Evolutionary conservation across 1,284 basidiomycete genomes (phyloP).

Genomic region (Phylloboletellus chloephorus): DNA sequence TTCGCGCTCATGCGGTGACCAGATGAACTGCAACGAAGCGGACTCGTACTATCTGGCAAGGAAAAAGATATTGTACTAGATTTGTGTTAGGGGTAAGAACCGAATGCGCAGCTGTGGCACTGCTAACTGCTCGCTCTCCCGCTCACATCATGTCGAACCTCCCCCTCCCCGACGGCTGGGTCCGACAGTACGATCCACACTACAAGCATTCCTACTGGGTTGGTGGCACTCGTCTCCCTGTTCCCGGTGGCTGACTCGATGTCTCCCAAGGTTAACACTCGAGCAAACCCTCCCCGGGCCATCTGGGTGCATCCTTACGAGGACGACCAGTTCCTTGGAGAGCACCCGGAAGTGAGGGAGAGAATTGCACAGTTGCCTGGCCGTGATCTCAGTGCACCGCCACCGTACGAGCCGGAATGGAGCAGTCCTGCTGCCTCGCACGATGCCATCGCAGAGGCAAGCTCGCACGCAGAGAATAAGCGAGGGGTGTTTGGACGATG

Average conservation of each 20-base stretch:
- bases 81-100: too few species aligned
- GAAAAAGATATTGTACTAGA: too few species aligned
- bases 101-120: too few species aligned
- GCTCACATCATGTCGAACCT: conserved; percentile 24
- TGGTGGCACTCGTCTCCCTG: conserved; percentile 8
- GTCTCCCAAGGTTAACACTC: conserved; percentile 54
- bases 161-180: conserved; percentile 59
- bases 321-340: conserved; percentile 54
- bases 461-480: conserved; percentile 30
- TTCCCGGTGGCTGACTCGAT: neutral
- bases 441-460: neutral
- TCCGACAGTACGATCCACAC: conserved; percentile 44
- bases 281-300: conserved; percentile 54
- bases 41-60: neutral
- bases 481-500: conserved; percentile 53
- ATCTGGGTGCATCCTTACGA: conserved; percentile 71
- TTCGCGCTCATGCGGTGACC: conserved; percentile 14
- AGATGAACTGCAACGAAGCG: too few species aligned
- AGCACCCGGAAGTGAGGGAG: conserved; percentile 48
- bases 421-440: conserved; percentile 1
- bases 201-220: conserved; percentile 35
- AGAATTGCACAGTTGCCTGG: conserved; percentile 28
- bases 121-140: too few species aligned
- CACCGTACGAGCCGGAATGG: conserved; percentile 27
- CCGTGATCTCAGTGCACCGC: conserved; percentile 24